These are phyloP conservation scores for Teunomyces lycoperdinae DNA, from an alignment of 805 yeast genomes.

Conservation along the genomic window DNA sequence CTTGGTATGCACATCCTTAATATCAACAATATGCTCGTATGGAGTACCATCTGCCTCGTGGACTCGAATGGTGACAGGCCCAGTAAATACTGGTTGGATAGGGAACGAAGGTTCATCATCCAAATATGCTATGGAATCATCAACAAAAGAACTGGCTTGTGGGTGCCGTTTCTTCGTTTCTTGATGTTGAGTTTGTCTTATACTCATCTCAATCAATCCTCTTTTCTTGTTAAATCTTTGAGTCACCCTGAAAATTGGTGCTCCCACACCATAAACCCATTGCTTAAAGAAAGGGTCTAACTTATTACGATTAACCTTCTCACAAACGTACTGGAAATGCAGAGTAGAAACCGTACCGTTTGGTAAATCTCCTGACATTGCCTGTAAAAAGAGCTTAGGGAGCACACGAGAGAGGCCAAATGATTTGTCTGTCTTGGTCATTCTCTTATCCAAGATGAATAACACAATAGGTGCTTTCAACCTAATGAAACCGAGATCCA, in stretches of 20 bases:
- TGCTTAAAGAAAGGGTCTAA: constrained; percentile 83
- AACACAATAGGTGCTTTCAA: constrained; percentile 85
- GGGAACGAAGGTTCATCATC: constrained; percentile 41
- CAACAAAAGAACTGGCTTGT: constrained; percentile 39
- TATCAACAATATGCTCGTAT: constrained; percentile 92
- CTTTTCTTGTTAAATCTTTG: constrained; percentile 93
- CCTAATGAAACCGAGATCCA: constrained; percentile 65
- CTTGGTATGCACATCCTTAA: constrained; percentile 80
- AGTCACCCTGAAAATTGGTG: constrained; percentile 83
- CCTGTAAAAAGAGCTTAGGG: constrained; percentile 87
- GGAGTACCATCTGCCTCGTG: constrained; percentile 99
- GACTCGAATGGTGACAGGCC: constrained; percentile 94
- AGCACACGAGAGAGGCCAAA: constrained; percentile 89
- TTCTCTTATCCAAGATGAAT: constrained; percentile 79
- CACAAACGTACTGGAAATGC: constrained; percentile 93
- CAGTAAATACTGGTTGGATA: constrained; percentile 63
- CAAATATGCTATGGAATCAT: constrained; percentile 41
- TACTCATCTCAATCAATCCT: constrained; percentile 91
- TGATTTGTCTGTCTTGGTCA: constrained; percentile 94
- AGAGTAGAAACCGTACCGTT: constrained; percentile 73
- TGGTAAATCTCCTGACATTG: constrained; percentile 89
- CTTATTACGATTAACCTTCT: constrained; percentile 84
- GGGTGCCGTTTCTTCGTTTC: constrained; percentile 45
- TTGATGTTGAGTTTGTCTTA: constrained; percentile 80
- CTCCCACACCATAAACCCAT: constrained; percentile 89